Evolutionary conservation across 2,329 filamentous ascomycete genomes (phyloP), one percentile per base, ranked within the genome.

Genomic region (Akanthomyces lecanii): DNA sequence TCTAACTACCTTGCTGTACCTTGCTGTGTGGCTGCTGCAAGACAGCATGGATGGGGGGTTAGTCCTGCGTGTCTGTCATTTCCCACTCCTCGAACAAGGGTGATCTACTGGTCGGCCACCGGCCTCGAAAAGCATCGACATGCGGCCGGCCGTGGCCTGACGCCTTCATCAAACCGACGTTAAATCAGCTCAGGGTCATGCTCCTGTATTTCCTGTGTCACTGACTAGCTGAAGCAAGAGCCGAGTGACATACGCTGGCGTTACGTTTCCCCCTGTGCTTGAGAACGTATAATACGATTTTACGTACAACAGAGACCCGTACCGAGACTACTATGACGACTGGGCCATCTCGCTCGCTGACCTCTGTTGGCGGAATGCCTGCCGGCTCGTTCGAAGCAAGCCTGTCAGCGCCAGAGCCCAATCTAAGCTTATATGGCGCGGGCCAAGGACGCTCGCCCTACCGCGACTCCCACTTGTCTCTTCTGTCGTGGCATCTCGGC

Each of bases 11-110:
- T 14, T 38, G n/a, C 33, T 58, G 56, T 45, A 51, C 21, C 18
- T 59, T 38, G 25, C 23, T 59, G 18, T 48, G 44, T 58, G 55
- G 55, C 55, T 58, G 55, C 55, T 58, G 56, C 56, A 59, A 28
- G 44, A 59, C 56, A 28, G 44, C 44, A 38, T 59, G 56, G 56
- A 38, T 38, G 10, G 33, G 33, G 2, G 2, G 8, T 36, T 11
- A 42, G 21, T 59, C 36, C 44, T 50, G 45, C 21, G 4, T 40
- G 21, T 42, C 47, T 50, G 56, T 51, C 56, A 50, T 45, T 23
- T 48, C 33, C 55, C 47, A 42, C 45, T 50, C 30, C 30, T 23
- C 56, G 4, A 18, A 30, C 56, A 59, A 51, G 55, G 55, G 36
- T 30, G 6, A 6, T 42, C 21, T 10, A 36, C 18, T 28, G 23